These are phyloP conservation scores for Helianthus tuberosus DNA, from an alignment of 129 eudicot species.

Conservation along the genomic window DNA sequence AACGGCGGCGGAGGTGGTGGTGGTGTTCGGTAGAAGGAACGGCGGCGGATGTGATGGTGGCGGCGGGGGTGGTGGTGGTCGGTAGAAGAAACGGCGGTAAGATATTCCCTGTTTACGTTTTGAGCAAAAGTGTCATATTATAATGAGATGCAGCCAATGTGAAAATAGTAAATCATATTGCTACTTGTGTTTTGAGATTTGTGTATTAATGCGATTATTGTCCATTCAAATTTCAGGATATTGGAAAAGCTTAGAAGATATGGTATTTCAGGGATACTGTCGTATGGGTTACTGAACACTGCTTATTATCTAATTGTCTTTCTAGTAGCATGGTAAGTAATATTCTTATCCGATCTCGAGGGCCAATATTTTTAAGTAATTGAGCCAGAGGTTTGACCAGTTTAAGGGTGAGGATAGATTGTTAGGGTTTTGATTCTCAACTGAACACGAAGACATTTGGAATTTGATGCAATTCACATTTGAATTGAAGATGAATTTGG, in stretches of 20 bases:
- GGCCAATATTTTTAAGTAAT: slow-evolving; percentile 3
- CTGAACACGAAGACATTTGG: no score
- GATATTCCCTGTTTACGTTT: slow-evolving; percentile 3
- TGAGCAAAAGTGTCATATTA: background rate
- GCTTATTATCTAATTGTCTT: slow-evolving; percentile 80
- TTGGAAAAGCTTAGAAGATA: slow-evolving; percentile 72
- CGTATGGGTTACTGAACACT: slow-evolving; percentile 90
- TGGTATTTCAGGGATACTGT: slow-evolving; percentile 79
- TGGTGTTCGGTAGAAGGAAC: no score
- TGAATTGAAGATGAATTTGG: no score
- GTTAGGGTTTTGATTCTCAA: no score
- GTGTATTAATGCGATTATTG: slow-evolving; percentile 10
- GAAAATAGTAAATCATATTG: background rate
- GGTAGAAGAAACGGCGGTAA: no score
- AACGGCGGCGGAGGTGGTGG: no score
- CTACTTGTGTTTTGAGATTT: slow-evolving; percentile 8
- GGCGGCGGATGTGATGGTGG: no score
- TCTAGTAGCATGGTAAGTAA: slow-evolving; percentile 74
- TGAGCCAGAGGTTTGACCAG: no score
- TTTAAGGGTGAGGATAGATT: no score
- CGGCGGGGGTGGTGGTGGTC: no score
- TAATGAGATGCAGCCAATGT: background rate
- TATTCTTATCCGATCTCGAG: background rate
- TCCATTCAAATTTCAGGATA: slow-evolving; percentile 47
- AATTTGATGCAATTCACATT: no score